These are phyloP conservation scores for Amylocystis lapponica DNA, from an alignment of 768 basidiomycete genomes.

Conservation along the genomic window DNA sequence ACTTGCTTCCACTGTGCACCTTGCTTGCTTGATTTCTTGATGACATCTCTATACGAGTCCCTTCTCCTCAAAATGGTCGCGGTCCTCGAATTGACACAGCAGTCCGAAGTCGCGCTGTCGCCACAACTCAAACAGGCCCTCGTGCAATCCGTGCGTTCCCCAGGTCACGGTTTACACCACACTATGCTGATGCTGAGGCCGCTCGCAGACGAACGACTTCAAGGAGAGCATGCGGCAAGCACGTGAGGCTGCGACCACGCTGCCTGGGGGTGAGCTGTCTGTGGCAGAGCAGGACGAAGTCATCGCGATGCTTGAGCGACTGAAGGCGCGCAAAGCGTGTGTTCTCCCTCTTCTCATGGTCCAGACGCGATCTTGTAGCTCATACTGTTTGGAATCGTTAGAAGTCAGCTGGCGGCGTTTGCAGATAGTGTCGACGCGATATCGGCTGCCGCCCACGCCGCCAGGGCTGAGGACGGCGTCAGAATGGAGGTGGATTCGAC, in stretches of 20 bases:
- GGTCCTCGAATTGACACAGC: conserved; percentile 56
- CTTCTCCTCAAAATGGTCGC: conserved; percentile 56
- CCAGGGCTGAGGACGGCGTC: conserved; percentile 18
- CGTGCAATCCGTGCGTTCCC: conserved; percentile 50
- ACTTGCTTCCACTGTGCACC: too few relatives aligned
- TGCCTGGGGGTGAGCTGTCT: conserved; percentile 71
- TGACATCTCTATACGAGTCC: conserved; percentile 39
- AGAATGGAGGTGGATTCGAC: conserved; percentile 72
- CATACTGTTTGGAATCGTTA: too few relatives aligned
- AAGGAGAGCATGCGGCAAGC: conserved; percentile 53
- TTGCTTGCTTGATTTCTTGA: too few relatives aligned
- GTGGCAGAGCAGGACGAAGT: conserved; percentile 68
- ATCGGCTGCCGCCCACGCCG: too few relatives aligned
- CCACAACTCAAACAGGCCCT: conserved; percentile 61
- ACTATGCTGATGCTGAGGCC: not conserved
- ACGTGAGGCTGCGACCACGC: conserved; percentile 46
- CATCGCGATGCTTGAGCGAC: conserved; percentile 57
- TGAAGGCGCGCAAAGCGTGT: conserved; percentile 61
- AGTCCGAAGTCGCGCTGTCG: conserved; percentile 46
- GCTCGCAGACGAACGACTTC: conserved; percentile 64
- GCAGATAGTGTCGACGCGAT: conserved; percentile 36
- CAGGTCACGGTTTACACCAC: not conserved
- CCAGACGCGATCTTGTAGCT: too few relatives aligned
- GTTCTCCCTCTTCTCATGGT: too few relatives aligned
- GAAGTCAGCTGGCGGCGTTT: conserved; percentile 52